phyloP scores from a whole-genome alignment of 1,284 basidiomycete genomes.

The Ustilago shanxiensis region DNA sequence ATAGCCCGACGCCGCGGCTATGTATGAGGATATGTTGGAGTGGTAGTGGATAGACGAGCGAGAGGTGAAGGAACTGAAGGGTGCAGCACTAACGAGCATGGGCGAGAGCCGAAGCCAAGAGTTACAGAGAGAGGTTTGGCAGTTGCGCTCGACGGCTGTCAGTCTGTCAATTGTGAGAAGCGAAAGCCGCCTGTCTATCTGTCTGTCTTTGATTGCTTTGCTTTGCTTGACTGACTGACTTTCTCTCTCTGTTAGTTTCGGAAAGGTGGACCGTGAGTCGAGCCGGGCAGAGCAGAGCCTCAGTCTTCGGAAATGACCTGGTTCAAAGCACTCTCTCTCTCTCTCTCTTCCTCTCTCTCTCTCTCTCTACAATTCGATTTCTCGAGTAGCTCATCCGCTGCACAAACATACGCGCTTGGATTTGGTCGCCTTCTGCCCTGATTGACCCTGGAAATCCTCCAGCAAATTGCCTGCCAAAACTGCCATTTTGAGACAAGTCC shows the following conservation, averaged over 20 bases:
- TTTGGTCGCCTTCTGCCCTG: too few species aligned
- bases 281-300: neutral
- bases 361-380: neutral
- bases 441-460: neutral
- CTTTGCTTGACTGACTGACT: too few species aligned
- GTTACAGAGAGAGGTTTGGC: too few species aligned
- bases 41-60: neutral
- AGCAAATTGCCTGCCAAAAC: neutral
- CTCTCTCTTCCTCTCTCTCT: too few species aligned
- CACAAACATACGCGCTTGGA: constrained; percentile 4
- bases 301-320: neutral
- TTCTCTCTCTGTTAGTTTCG: too few species aligned
- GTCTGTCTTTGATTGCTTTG: too few species aligned
- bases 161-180: neutral
- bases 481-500: neutral
- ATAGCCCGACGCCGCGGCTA: constrained; percentile 12
- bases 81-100: neutral
- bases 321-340: too few species aligned
- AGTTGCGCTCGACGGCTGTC: too few species aligned
- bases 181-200: too few species aligned
- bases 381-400: neutral
- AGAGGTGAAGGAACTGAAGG: neutral
- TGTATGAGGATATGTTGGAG: neutral
- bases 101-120: neutral
- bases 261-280: constrained; percentile 1